phyloP scores from a whole-genome alignment of 495 filamentous ascomycete genomes.

The Tuber magnatum region DNA sequence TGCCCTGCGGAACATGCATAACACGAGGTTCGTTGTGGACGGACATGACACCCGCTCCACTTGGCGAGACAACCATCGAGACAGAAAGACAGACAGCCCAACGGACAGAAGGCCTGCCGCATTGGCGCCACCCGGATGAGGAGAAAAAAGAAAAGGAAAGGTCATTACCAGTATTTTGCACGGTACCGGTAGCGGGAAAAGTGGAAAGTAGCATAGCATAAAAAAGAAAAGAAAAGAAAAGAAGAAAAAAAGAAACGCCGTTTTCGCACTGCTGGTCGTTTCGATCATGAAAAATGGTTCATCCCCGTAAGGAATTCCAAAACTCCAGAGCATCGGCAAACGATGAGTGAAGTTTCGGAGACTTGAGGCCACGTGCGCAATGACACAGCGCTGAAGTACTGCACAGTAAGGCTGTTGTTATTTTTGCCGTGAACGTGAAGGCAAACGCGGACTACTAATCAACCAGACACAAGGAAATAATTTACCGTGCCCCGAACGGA shows the following conservation, averaged over 20 bases:
- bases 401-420: background rate
- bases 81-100: background rate
- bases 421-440: background rate
- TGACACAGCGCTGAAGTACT: background rate
- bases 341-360: background rate
- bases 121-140: background rate
- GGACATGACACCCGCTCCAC: background rate
- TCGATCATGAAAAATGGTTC: background rate
- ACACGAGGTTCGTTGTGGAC: background rate
- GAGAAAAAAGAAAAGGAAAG: background rate
- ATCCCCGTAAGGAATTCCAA: background rate
- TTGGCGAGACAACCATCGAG: background rate
- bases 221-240: background rate
- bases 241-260: background rate
- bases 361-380: background rate
- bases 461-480: background rate
- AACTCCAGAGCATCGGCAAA: background rate
- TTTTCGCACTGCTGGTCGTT: background rate
- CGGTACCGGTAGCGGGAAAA: background rate
- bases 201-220: background rate
- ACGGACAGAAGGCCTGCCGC: background rate
- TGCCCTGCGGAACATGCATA: background rate
- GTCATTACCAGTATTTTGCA: no score
- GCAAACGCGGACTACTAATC: background rate
- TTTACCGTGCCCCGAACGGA: no score